Conservation (phyloP, 169 alveolate species). For the Eimeria acervulina region DNA sequence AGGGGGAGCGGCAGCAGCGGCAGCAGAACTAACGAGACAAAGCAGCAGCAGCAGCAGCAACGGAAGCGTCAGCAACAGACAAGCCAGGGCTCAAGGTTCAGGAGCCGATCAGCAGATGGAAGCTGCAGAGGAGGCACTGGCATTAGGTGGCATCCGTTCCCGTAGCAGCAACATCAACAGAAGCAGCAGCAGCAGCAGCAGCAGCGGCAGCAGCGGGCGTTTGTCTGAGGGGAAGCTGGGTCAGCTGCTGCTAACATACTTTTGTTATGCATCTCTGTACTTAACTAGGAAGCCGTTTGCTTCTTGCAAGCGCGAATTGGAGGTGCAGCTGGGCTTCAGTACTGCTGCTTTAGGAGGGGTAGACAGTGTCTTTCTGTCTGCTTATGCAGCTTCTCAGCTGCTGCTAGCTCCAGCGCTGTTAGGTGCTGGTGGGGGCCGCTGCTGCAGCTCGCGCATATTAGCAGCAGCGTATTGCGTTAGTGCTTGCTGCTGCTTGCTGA, state of each 20-base stretch:
- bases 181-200: constrained; percentile 9
- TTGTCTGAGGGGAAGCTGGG: constrained; percentile 52
- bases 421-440: neutral
- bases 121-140: neutral
- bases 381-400: constrained; percentile 86
- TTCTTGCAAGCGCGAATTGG: constrained; percentile 82
- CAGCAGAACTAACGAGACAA: constrained; percentile 7
- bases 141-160: neutral
- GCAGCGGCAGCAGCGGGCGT: constrained; percentile 30
- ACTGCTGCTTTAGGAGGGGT: constrained; percentile 84
- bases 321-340: constrained; percentile 81
- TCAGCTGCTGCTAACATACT: constrained; percentile 82
- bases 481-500: neutral
- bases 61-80: constrained; percentile 37
- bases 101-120: neutral
- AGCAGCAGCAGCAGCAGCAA: constrained; percentile 55
- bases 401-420: constrained; percentile 62
- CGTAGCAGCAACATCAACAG: neutral
- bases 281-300: constrained; percentile 88
- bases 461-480: constrained; percentile 39
- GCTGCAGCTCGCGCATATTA: neutral
- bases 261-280: constrained; percentile 84
- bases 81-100: neutral
- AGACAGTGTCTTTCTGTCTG: constrained; percentile 85
- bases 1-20: neutral